phyloP scores from a whole-genome alignment of 1,284 basidiomycete genomes.

The Malassezia equina region DNA sequence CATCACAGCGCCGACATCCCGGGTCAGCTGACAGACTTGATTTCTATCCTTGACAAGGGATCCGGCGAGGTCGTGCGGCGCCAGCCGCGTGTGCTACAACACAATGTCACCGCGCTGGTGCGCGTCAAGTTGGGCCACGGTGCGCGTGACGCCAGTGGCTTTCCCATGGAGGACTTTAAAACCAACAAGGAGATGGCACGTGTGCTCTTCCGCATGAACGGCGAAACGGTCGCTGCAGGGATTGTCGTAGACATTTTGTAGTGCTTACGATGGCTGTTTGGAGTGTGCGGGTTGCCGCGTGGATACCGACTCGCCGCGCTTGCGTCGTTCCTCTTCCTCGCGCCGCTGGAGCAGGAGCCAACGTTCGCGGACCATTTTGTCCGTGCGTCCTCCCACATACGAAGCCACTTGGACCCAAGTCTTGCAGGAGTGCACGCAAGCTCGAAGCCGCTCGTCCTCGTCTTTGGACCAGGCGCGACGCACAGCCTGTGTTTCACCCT shows the following conservation, averaged over 20 bases:
- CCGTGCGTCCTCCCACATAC: slow-evolving; percentile 13
- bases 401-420: slow-evolving; percentile 16
- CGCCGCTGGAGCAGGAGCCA: slow-evolving; percentile 16
- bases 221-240: slow-evolving; percentile 91
- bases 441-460: slow-evolving; percentile 16
- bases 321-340: slow-evolving; percentile 6
- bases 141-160: slow-evolving; percentile 18
- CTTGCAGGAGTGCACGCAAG: slow-evolving; percentile 13
- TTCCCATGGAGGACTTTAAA: slow-evolving; percentile 61
- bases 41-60: slow-evolving; percentile 65
- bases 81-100: slow-evolving; percentile 70
- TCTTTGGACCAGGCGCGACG: slow-evolving; percentile 14
- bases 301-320: neutral
- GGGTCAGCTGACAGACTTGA: slow-evolving; percentile 69
- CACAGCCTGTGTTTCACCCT: slow-evolving; percentile 12
- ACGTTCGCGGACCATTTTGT: slow-evolving; percentile 19
- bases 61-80: slow-evolving; percentile 66
- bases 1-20: slow-evolving; percentile 88
- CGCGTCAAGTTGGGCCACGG: slow-evolving; percentile 54
- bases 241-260: slow-evolving; percentile 27
- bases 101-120: slow-evolving; percentile 71
- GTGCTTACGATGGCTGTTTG: neutral
- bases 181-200: slow-evolving; percentile 96
- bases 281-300: neutral
- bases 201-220: slow-evolving; percentile 71